Evolutionary conservation across 805 yeast species (phyloP).

Genomic region (Saccharomycopsis sp.): DNA sequence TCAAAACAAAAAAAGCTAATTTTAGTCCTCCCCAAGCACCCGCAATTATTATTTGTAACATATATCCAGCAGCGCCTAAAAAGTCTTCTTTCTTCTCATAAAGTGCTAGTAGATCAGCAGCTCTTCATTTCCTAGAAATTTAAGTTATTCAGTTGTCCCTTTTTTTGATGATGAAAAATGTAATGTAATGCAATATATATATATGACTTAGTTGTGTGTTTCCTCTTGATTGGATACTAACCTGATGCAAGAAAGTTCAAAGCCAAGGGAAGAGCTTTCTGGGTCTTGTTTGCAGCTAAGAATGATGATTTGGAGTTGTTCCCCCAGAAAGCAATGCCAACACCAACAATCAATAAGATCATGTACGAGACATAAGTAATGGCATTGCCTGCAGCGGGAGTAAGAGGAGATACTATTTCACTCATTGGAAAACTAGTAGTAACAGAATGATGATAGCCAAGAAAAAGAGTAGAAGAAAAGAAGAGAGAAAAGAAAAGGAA

Average conservation of each 20-base stretch:
- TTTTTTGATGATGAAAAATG: not conserved
- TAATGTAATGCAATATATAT: constrained; percentile 1
- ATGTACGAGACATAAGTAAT: constrained; percentile 55
- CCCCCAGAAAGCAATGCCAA: constrained; percentile 50
- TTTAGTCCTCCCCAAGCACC: constrained; percentile 37
- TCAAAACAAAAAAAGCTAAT: no score
- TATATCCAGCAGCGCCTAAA: no score
- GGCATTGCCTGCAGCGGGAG: constrained; percentile 51
- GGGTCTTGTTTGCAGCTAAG: constrained; percentile 72
- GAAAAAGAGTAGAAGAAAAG: no score
- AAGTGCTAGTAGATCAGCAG: no score
- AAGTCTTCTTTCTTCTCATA: no score
- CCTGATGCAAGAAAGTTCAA: constrained; percentile 88
- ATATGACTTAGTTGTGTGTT: not conserved
- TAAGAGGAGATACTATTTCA: constrained; percentile 22
- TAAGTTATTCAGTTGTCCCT: no score
- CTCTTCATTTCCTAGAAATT: no score
- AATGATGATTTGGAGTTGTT: constrained; percentile 46
- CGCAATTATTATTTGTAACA: constrained; percentile 28
- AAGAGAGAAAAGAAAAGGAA: no score
- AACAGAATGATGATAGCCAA: no score
- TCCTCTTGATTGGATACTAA: constrained; percentile 37
- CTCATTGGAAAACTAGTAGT: no score
- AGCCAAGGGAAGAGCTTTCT: constrained; percentile 70
- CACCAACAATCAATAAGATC: constrained; percentile 43